Evolutionary conservation across 2,329 filamentous ascomycete species (phyloP), one percentile per base, ranked within the genome.

Genomic region (Lasiodiplodia theobromae): DNA sequence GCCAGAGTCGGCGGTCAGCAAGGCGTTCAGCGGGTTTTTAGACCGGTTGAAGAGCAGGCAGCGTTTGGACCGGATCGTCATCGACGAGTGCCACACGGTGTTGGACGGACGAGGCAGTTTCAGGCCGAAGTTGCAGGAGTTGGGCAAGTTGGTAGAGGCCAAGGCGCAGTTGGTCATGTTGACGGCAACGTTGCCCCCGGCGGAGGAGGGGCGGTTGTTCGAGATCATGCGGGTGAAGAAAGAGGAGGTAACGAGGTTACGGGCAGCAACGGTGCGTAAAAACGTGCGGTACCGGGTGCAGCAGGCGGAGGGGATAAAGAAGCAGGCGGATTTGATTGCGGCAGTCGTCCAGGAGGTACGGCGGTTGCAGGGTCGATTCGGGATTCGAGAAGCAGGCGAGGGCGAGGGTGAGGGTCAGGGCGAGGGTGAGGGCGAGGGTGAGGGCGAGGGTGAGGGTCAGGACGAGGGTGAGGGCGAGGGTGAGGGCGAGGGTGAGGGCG

Each of bases 11-110:
- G 71, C 68, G 10, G 64, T 72, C 4, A 60, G 37, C 51, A 23
- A 53, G 25, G 66, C 23, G 31, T 72, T 72, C 34, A 56, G 53
- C 11, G 64, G 23, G 68, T 71, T 70, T 65, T 44, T 71, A 11
- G 66, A 68, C 21, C 34, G 56, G 21, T 49, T 70, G 14, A 62
- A 54, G 34, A 37, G 14, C 18, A 65, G 38, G 47, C 14, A 51
- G 31, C 34, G 49, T 53, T 62, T 71, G 38, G 69, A 71, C 66
- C 54, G 67, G 51, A 57, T 70, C 23, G 53, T 70, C 10, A 62
- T 70, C 12, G 56, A 70, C 44, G 47, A 70, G 38, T 70, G 34
- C 51, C 49, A 70, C 40, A 38, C 64, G 16, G 56, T 68, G 10
- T 66, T 70, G 12, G 65, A 69, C 37, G 62, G 52, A 5, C 37